Percentiles rank a stretch among this genome's conserved stretches.
These are phyloP conservation scores for Trichaptum fuscoviolaceum DNA, from an alignment of 768 basidiomycete species.

Conservation along the genomic window DNA sequence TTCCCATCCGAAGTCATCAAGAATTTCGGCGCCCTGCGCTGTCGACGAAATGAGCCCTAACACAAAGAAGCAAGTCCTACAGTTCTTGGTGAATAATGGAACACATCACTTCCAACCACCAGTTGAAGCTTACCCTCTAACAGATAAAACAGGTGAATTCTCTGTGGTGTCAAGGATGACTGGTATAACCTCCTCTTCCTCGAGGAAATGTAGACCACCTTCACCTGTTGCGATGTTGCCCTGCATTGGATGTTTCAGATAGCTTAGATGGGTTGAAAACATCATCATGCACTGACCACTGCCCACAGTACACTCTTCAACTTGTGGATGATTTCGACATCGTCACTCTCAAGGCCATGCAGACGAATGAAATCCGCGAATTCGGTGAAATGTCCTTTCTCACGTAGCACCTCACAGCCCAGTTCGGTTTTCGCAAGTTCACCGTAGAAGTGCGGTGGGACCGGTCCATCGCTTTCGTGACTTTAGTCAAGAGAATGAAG, in stretches of 20 bases:
- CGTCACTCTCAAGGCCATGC: slow-evolving; percentile 80
- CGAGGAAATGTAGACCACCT: slow-evolving; percentile 89
- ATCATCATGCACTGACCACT: slow-evolving; percentile 54
- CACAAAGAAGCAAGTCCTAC: slow-evolving; percentile 93
- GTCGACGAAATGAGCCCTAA: slow-evolving; percentile 91
- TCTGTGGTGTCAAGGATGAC: slow-evolving; percentile 88
- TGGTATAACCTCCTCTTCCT: slow-evolving; percentile 92
- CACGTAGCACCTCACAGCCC: slow-evolving; percentile 85
- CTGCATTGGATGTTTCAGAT: slow-evolving; percentile 34
- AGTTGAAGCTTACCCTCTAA: slow-evolving; percentile 71
- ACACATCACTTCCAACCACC: slow-evolving; percentile 3
- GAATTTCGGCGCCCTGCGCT: slow-evolving; percentile 84
- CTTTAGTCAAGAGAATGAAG: neutral
- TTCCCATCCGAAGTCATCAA: slow-evolving; percentile 93
- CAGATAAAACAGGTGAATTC: slow-evolving; percentile 81
- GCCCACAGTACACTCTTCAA: slow-evolving; percentile 97
- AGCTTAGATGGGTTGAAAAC: neutral
- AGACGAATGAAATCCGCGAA: slow-evolving; percentile 87
- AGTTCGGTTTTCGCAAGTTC: slow-evolving; percentile 96
- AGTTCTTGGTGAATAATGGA: neutral
- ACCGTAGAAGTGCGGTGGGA: slow-evolving; percentile 95
- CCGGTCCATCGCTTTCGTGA: slow-evolving; percentile 75
- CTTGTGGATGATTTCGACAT: slow-evolving; percentile 78
- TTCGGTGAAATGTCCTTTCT: slow-evolving; percentile 86
- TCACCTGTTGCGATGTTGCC: slow-evolving; percentile 91